Conservation (phyloP, 2,329 filamentous ascomycete genomes). For the Nannizziopsis arthrosporioides region DNA sequence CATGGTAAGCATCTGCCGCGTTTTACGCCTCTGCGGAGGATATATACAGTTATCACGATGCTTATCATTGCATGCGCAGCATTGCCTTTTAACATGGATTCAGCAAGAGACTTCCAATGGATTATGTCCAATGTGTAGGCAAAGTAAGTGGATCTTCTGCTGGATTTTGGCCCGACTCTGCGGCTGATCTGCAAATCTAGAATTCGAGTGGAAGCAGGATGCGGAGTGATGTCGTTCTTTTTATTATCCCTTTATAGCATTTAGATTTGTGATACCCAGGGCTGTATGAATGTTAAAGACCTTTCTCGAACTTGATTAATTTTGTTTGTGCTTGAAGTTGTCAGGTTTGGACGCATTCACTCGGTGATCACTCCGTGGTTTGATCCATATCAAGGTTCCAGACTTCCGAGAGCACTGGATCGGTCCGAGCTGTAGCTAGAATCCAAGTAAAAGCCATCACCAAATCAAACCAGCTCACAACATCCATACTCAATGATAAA, state of each 20-base stretch:
- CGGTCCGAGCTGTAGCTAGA: no score
- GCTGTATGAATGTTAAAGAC: no score
- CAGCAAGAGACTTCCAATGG: constrained; percentile 87
- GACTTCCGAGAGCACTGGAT: no score
- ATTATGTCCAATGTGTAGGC: constrained; percentile 94
- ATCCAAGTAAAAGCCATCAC: neutral
- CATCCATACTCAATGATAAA: neutral
- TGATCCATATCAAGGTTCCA: no score
- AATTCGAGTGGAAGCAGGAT: constrained; percentile 44
- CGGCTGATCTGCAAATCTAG: constrained; percentile 23
- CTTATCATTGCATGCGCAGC: constrained; percentile 43
- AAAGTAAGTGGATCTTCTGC: constrained; percentile 49
- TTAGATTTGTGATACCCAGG: constrained; percentile 4
- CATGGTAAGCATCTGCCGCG: constrained; percentile 50
- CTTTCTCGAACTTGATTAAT: no score
- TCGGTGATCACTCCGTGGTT: no score
- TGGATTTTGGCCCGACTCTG: neutral
- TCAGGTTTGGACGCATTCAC: no score
- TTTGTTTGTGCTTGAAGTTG: neutral
- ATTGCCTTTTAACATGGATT: constrained; percentile 94
- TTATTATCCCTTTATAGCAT: neutral
- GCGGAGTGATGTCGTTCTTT: constrained; percentile 13
- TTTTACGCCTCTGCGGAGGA: no score
- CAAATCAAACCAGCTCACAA: neutral
- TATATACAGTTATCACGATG: constrained; percentile 17